A percentile compares a stretch with the other conserved stretches of the same genome.
Evolutionary conservation across 345 rosid genomes (phyloP).

Genomic region (Isatis tinctoria): DNA sequence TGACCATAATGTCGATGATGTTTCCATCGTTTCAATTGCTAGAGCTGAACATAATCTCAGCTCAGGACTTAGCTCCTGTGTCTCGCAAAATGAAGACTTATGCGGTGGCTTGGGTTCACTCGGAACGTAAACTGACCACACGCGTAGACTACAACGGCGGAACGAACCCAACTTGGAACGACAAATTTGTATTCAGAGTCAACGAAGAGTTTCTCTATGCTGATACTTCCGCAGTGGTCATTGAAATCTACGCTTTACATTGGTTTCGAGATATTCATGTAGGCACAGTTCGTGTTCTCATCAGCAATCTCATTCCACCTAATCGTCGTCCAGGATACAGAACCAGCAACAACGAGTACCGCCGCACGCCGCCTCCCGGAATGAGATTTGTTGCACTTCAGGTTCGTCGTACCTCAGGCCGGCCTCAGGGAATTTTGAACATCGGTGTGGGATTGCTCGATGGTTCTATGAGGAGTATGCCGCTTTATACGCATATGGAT

Average conservation of each 20-base stretch:
- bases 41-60: constrained; percentile 81
- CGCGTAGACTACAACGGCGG: constrained; percentile 60
- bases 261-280: constrained; percentile 86
- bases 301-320: constrained; percentile 67
- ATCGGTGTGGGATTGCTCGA: constrained; percentile 80
- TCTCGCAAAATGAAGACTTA: constrained; percentile 69
- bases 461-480: constrained; percentile 89
- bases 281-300: constrained; percentile 70
- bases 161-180: constrained; percentile 86
- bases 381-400: constrained; percentile 86
- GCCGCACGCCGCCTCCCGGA: constrained; percentile 40
- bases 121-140: constrained; percentile 71
- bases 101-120: constrained; percentile 86
- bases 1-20: constrained; percentile 34
- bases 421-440: constrained; percentile 86
- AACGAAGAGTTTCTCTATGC: constrained; percentile 65
- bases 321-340: constrained; percentile 16
- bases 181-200: constrained; percentile 83
- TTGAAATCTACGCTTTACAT: constrained; percentile 70
- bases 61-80: constrained; percentile 58
- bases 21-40: constrained; percentile 64
- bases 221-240: constrained; percentile 81
- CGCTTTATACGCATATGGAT: constrained; percentile 53
- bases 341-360: constrained; percentile 9
- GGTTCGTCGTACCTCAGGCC: constrained; percentile 74